Evolutionary conservation across 257 asterid species (phyloP).

Genomic region (Solanum raphanifolium): DNA sequence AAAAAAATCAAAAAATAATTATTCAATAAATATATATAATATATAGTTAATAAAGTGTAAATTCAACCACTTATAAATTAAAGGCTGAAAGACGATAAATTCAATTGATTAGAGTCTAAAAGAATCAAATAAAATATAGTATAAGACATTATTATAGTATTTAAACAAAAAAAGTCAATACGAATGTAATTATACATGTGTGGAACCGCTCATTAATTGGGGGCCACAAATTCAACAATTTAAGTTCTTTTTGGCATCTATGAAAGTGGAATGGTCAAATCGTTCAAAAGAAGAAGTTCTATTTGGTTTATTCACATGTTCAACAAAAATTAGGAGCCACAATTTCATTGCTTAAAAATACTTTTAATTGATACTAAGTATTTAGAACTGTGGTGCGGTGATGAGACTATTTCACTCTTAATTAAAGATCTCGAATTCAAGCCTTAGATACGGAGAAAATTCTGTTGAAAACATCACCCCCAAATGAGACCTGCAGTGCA

Average conservation of each 20-base stretch:
- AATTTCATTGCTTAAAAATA: background rate
- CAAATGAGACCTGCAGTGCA: too few relatives aligned
- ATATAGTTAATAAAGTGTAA: background rate
- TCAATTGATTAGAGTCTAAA: too few relatives aligned
- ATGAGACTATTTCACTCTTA: too few relatives aligned
- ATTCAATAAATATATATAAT: too few relatives aligned
- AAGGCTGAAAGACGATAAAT: background rate
- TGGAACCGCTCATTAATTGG: background rate
- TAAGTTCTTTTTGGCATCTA: background rate
- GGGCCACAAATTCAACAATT: background rate
- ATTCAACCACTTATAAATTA: background rate
- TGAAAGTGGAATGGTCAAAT: background rate
- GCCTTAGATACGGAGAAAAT: too few relatives aligned
- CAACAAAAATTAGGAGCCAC: background rate
- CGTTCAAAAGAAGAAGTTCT: background rate
- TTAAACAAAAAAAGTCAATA: background rate
- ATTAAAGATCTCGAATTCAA: rapidly evolving
- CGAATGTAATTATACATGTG: background rate
- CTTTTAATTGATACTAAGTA: background rate
- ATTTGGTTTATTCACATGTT: background rate
- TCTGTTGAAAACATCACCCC: rapidly evolving
- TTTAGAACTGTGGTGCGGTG: background rate
- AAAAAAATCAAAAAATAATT: too few relatives aligned
- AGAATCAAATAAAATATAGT: too few relatives aligned
- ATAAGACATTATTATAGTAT: too few relatives aligned